A percentile compares a stretch with the other conserved stretches of the same genome.
These are phyloP conservation scores for Penicillium nucicola DNA, from an alignment of 495 filamentous ascomycete species.

Conservation along the genomic window DNA sequence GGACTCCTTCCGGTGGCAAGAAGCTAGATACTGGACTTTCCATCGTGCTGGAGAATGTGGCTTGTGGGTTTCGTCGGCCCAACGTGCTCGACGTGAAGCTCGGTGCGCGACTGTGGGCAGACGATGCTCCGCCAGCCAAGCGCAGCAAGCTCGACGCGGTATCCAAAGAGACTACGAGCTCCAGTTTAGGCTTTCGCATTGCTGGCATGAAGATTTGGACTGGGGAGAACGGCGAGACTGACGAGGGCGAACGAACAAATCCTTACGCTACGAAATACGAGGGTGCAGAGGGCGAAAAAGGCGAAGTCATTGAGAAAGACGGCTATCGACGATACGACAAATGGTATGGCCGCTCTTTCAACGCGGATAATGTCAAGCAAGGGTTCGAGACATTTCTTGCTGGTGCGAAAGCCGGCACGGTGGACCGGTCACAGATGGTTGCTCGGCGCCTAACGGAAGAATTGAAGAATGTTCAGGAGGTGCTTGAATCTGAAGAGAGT, in stretches of 20 bases:
- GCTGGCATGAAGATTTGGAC: slow-evolving; percentile 94
- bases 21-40: slow-evolving; percentile 71
- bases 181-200: slow-evolving; percentile 78
- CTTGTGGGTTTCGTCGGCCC: slow-evolving; percentile 74
- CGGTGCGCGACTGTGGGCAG: slow-evolving; percentile 80
- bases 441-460: slow-evolving; percentile 64
- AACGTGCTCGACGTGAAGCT: slow-evolving; percentile 97
- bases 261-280: slow-evolving; percentile 42
- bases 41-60: slow-evolving; percentile 84
- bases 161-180: slow-evolving; percentile 73
- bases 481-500: slow-evolving; percentile 74
- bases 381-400: slow-evolving; percentile 77
- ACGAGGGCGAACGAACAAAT: slow-evolving; percentile 36
- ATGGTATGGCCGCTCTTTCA: slow-evolving; percentile 77
- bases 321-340: slow-evolving; percentile 81
- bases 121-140: slow-evolving; percentile 75
- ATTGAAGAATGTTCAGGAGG: slow-evolving; percentile 57
- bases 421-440: slow-evolving; percentile 52
- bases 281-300: slow-evolving; percentile 32
- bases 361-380: slow-evolving; percentile 63
- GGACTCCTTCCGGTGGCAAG: slow-evolving; percentile 49
- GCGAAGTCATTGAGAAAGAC: slow-evolving; percentile 41
- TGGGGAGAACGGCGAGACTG: slow-evolving; percentile 49
- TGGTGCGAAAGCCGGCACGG: slow-evolving; percentile 52
- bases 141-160: slow-evolving; percentile 76